Conservation (phyloP, 2,329 filamentous ascomycete genomes). For the Neonectria hederae region DNA sequence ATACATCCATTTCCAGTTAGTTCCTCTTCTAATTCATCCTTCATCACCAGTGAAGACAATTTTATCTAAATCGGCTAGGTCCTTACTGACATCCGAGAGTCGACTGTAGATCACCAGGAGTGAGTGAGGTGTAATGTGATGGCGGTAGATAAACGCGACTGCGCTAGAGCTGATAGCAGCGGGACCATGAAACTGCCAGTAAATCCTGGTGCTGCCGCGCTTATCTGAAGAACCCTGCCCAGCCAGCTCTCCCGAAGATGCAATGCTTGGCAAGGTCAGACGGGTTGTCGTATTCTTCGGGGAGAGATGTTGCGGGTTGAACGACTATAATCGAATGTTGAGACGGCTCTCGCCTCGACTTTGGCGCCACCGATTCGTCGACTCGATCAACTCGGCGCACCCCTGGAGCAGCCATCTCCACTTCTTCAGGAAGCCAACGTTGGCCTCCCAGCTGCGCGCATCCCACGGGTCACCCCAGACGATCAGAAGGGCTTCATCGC, state of each 20-base stretch:
- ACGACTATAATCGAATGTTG: conserved; percentile 16
- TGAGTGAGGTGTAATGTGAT: background rate
- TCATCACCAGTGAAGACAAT: background rate
- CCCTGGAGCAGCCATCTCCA: conserved; percentile 53
- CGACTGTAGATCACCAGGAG: background rate
- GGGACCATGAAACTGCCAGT: background rate
- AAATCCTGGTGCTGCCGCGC: conserved; percentile 5
- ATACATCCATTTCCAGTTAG: background rate
- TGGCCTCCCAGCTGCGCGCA: conserved; percentile 57
- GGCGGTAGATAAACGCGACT: conserved; percentile 12
- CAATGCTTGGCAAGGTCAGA: background rate
- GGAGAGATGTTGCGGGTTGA: background rate
- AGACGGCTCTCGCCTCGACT: conserved; percentile 32
- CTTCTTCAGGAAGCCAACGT: conserved; percentile 54
- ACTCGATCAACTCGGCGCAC: conserved; percentile 49
- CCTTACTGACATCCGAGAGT: background rate
- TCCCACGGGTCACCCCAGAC: conserved; percentile 61
- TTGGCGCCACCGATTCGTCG: conserved; percentile 50
- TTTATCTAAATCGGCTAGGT: background rate
- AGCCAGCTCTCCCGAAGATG: background rate
- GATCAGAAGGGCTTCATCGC: conserved; percentile 45
- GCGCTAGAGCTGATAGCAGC: background rate
- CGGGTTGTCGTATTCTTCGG: background rate
- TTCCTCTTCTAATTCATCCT: background rate
- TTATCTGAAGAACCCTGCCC: background rate